These are phyloP conservation scores for Lolium multiflorum DNA, from an alignment of 176 grass and related monocot species.

Conservation along the genomic window DNA sequence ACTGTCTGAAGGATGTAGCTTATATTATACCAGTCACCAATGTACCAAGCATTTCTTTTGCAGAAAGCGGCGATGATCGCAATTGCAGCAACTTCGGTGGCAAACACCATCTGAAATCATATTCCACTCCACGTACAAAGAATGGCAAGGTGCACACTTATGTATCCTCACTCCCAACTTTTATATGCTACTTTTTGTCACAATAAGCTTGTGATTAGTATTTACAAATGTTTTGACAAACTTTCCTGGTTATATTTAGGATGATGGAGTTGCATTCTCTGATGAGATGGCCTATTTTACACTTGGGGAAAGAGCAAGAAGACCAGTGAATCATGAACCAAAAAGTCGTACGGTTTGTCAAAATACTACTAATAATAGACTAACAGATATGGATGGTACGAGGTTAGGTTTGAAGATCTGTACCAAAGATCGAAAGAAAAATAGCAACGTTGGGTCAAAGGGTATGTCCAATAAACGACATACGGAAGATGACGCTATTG, in stretches of 20 bases:
- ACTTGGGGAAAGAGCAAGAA: not conserved
- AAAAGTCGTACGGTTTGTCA: not conserved
- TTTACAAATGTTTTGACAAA: slow-evolving; percentile 21
- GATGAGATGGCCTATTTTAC: not conserved
- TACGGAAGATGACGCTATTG: slow-evolving; percentile 1
- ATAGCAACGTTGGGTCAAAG: slow-evolving; percentile 9
- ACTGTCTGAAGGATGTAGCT: slow-evolving; percentile 13
- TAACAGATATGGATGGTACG: not conserved
- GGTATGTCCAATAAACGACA: not conserved
- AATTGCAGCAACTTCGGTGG: not conserved
- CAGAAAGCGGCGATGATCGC: slow-evolving; percentile 15
- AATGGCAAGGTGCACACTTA: slow-evolving; percentile 32
- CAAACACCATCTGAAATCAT: not conserved
- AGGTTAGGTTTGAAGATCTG: slow-evolving; percentile 18
- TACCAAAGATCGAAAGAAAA: slow-evolving; percentile 29
- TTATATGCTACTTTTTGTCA: not conserved
- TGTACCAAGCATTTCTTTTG: slow-evolving; percentile 19
- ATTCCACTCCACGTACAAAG: slow-evolving; percentile 6
- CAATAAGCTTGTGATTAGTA: slow-evolving; percentile 20
- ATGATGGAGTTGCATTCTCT: slow-evolving; percentile 9
- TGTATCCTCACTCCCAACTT: not conserved
- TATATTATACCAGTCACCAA: slow-evolving; percentile 26
- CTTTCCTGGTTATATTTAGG: slow-evolving; percentile 38
- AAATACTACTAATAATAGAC: not conserved
- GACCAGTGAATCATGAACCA: not conserved